These are phyloP conservation scores for Fusarium sp. DNA, from an alignment of 2,329 filamentous ascomycete species.

Conservation along the genomic window DNA sequence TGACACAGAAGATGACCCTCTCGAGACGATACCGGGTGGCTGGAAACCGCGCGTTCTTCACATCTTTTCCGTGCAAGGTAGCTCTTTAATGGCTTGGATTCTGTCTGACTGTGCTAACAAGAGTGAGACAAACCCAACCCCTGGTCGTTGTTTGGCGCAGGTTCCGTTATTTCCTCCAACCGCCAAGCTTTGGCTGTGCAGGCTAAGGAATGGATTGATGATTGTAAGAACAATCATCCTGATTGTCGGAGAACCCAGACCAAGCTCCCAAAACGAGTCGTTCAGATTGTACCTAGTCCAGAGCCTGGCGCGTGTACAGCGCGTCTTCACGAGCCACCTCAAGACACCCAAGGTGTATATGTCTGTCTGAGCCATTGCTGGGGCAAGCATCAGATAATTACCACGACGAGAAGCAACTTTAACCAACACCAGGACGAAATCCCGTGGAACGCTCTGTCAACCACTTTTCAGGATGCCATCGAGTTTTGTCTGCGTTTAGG, in stretches of 20 bases:
- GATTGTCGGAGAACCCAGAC: background rate
- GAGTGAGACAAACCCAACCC: background rate
- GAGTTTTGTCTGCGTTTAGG: background rate
- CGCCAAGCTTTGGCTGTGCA: background rate
- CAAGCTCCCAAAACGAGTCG: background rate
- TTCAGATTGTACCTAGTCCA: background rate
- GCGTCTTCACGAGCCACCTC: background rate
- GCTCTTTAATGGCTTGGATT: background rate
- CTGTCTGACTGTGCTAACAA: background rate
- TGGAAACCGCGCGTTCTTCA: background rate
- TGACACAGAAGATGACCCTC: background rate
- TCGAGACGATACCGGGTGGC: background rate
- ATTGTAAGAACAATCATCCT: background rate
- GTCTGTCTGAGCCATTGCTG: background rate
- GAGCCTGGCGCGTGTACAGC: background rate
- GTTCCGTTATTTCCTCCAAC: background rate
- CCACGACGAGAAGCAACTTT: background rate
- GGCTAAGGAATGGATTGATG: background rate
- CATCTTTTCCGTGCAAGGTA: background rate
- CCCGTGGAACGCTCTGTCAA: background rate
- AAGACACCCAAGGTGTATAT: background rate
- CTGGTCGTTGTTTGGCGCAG: background rate
- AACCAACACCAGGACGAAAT: background rate
- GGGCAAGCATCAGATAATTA: background rate
- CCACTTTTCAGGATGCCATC: background rate